A percentile compares a stretch with the other conserved stretches of the same genome.
These are phyloP conservation scores for Crithidia sp. DNA, from an alignment of 208 protist species.

Conservation along the genomic window DNA sequence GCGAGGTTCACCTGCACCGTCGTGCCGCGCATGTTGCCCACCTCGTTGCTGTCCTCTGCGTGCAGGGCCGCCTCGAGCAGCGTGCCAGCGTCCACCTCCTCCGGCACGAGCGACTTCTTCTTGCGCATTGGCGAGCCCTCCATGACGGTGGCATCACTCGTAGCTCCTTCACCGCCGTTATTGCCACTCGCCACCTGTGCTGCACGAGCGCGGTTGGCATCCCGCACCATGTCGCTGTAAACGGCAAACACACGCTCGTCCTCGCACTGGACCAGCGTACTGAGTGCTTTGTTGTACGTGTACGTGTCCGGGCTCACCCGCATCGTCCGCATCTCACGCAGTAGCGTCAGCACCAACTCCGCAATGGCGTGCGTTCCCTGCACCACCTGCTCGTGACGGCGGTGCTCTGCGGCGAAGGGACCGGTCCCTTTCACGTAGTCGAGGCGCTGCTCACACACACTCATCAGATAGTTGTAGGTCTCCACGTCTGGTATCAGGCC, in stretches of 20 bases:
- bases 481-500: conserved; percentile 85
- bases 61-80: conserved; percentile 65
- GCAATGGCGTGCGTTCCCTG: conserved; percentile 64
- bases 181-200: background rate
- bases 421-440: conserved; percentile 79
- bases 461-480: conserved; percentile 92
- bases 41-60: conserved; percentile 43
- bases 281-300: conserved; percentile 84
- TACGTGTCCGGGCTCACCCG: conserved; percentile 85
- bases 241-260: conserved; percentile 77
- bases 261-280: conserved; percentile 61
- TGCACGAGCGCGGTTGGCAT: conserved; percentile 9
- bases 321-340: conserved; percentile 83
- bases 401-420: conserved; percentile 33
- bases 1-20: conserved; percentile 70
- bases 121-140: background rate
- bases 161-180: background rate
- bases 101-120: background rate
- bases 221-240: conserved; percentile 50
- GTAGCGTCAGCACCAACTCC: conserved; percentile 71
- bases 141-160: background rate
- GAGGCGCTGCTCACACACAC: conserved; percentile 77
- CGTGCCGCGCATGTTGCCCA: conserved; percentile 57
- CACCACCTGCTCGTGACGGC: conserved; percentile 67
- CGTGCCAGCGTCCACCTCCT: conserved; percentile 1